Evolutionary conservation across 1,139 yeast species (phyloP).

Genomic region (Wickerhamiella infanticola): DNA sequence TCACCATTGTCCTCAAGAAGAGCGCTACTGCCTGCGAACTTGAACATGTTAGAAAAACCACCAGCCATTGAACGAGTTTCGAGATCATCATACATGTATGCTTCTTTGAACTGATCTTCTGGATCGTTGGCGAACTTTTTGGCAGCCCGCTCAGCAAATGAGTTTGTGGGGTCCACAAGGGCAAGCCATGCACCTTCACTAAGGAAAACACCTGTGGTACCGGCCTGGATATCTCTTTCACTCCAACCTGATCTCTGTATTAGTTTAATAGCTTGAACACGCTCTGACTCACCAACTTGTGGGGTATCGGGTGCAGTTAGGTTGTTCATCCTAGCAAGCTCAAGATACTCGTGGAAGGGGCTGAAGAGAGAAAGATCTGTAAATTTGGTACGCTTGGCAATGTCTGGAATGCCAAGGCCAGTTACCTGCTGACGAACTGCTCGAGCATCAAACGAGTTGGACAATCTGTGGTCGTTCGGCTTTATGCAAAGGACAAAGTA

Average conservation of each 20-base stretch:
- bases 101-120: slow-evolving; percentile 16
- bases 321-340: slow-evolving; percentile 14
- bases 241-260: slow-evolving; percentile 24
- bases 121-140: slow-evolving; percentile 15
- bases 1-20: slow-evolving; percentile 13
- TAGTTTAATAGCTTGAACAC: slow-evolving; percentile 23
- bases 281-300: slow-evolving; percentile 17
- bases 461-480: slow-evolving; percentile 27
- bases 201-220: slow-evolving; percentile 28
- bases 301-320: slow-evolving; percentile 12
- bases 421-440: slow-evolving; percentile 29
- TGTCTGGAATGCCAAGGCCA: slow-evolving; percentile 29
- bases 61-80: slow-evolving; percentile 23
- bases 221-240: slow-evolving; percentile 27
- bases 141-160: slow-evolving; percentile 19
- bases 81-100: slow-evolving; percentile 22
- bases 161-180: slow-evolving; percentile 26
- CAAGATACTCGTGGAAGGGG: slow-evolving; percentile 26
- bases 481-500: slow-evolving; percentile 29
- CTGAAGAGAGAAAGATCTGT: slow-evolving; percentile 27
- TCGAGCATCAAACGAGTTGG: slow-evolving; percentile 27
- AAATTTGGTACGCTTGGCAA: slow-evolving; percentile 25
- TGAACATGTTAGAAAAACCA: slow-evolving; percentile 27
- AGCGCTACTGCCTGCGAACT: slow-evolving; percentile 17
- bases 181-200: slow-evolving; percentile 30